phyloP scores from a whole-genome alignment of 2,329 filamentous ascomycete genomes.

The Alternaria incomplexa region DNA sequence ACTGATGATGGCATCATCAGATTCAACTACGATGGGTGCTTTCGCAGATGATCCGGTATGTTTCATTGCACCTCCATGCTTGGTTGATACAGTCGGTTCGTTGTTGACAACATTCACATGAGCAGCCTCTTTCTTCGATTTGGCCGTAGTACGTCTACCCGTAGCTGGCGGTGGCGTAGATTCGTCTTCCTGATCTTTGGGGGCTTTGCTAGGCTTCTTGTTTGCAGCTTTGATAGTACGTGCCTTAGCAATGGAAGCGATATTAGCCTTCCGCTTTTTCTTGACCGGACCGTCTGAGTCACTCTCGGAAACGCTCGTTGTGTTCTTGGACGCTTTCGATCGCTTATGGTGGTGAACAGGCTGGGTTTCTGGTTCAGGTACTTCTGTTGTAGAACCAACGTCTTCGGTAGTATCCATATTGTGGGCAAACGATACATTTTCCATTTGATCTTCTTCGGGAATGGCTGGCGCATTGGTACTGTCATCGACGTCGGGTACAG shows the following conservation, averaged over 20 bases:
- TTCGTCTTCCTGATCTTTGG: background rate
- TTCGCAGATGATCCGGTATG: background rate
- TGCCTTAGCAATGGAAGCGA: background rate
- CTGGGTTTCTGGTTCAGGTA: background rate
- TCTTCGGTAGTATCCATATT: background rate
- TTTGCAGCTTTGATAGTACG: background rate
- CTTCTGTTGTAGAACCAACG: background rate
- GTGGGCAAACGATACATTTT: background rate
- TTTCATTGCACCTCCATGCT: background rate
- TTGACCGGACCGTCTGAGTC: slow-evolving; percentile 3
- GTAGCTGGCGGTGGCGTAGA: background rate
- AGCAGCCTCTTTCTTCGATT: background rate
- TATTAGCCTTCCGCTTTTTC: slow-evolving; percentile 9
- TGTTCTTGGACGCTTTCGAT: background rate
- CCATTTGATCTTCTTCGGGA: background rate
- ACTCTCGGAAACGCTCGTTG: slow-evolving; percentile 3
- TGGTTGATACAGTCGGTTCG: background rate
- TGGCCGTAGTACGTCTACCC: background rate
- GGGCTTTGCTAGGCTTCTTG: background rate
- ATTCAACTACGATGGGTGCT: background rate
- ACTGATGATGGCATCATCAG: background rate
- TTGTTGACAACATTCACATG: background rate
- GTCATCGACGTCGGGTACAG: background rate
- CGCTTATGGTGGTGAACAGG: background rate
- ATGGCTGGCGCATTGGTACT: background rate